A percentile compares a stretch with the other conserved stretches of the same genome.
phyloP scores from a whole-genome alignment of 108 stramenopile genomes.

The Nitzschia sp. region DNA sequence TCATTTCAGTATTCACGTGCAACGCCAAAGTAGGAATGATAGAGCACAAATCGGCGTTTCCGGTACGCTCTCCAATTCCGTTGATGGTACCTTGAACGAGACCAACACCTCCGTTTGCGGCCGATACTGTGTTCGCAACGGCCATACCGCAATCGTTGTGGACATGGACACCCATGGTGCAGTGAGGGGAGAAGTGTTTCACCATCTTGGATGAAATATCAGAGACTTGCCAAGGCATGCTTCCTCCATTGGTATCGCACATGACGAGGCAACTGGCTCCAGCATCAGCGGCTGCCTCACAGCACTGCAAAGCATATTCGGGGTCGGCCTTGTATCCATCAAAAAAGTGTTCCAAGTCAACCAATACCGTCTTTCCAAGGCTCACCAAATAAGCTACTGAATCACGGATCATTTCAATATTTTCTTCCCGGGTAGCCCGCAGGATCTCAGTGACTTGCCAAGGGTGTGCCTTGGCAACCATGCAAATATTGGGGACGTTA shows the following conservation, averaged over 20 bases:
- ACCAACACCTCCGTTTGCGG: conserved; percentile 75
- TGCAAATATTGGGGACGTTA: conserved; percentile 76
- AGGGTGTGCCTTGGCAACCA: conserved; percentile 89
- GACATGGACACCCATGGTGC: conserved; percentile 83
- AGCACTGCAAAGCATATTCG: conserved; percentile 73
- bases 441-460: conserved; percentile 93
- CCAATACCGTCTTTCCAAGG: conserved; percentile 63
- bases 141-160: conserved; percentile 95
- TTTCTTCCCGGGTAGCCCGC: conserved; percentile 79
- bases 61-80: conserved; percentile 91
- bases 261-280: conserved; percentile 85
- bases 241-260: conserved; percentile 95
- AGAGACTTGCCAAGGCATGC: conserved; percentile 88
- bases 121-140: conserved; percentile 84
- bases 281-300: conserved; percentile 77
- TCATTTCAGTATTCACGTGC: conserved; percentile 62
- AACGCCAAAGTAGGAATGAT: conserved; percentile 84
- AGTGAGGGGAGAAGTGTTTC: conserved; percentile 30
- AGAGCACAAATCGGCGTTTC: conserved; percentile 90
- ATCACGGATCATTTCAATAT: conserved; percentile 88
- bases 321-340: conserved; percentile 83
- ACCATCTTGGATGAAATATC: conserved; percentile 50
- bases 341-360: conserved; percentile 92
- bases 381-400: conserved; percentile 72
- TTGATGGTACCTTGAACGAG: conserved; percentile 92